Percentiles rank a stretch among this genome's conserved stretches.
Evolutionary conservation across 495 filamentous ascomycete genomes (phyloP).

Genomic region (Pseudevernia furfuracea): DNA sequence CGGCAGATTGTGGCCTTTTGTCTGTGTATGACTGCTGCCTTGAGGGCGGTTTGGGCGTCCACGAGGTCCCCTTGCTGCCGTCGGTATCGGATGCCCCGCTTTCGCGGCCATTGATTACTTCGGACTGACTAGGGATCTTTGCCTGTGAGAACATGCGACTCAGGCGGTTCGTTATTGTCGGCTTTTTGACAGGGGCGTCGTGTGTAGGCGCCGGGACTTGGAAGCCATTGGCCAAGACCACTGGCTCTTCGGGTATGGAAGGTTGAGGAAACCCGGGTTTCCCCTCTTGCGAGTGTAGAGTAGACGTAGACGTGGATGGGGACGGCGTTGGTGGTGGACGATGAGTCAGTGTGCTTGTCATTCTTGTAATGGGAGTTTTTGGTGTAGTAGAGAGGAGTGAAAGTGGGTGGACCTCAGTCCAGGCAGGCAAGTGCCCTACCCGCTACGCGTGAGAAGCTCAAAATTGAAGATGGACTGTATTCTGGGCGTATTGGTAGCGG

Average conservation of each 20-base stretch:
- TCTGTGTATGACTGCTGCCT: conserved; percentile 33
- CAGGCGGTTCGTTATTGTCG: conserved; percentile 50
- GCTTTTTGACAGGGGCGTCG: conserved; percentile 33
- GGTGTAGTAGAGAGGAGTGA: background rate
- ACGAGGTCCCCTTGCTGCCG: conserved; percentile 34
- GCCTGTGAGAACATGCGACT: conserved; percentile 52
- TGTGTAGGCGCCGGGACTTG: conserved; percentile 26
- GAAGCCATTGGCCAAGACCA: conserved; percentile 21
- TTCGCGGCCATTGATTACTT: conserved; percentile 32
- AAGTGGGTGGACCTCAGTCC: conserved; percentile 16
- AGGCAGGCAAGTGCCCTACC: conserved; percentile 24
- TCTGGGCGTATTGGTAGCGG: background rate
- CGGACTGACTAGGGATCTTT: conserved; percentile 26
- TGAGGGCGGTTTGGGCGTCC: conserved; percentile 28
- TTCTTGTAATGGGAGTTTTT: conserved; percentile 13
- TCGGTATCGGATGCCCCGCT: conserved; percentile 36
- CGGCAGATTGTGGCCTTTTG: conserved; percentile 36
- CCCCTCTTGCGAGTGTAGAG: conserved; percentile 27
- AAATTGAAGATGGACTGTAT: background rate
- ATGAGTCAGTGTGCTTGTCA: conserved; percentile 23
- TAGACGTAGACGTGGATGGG: conserved; percentile 23
- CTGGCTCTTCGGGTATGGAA: conserved; percentile 22
- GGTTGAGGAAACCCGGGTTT: conserved; percentile 11
- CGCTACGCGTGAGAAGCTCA: conserved; percentile 12
- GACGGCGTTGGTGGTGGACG: conserved; percentile 21